Conservation (phyloP, 192 early-diverging fungal species). For the Allomyces arbusculus region DNA sequence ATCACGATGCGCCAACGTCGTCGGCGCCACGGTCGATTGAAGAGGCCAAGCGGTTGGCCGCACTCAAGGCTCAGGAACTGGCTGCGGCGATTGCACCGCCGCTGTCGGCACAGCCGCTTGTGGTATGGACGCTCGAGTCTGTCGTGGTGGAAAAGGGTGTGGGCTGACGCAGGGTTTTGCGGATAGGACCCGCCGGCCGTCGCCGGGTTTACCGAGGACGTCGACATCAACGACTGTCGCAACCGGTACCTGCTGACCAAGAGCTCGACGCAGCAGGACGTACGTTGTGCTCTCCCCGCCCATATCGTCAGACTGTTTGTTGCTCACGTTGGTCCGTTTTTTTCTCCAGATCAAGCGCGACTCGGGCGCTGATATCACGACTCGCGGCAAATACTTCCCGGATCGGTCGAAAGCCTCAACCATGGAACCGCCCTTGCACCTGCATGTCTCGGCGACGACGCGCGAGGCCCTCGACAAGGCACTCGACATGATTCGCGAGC, state of each 20-base stretch:
- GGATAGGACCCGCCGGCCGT: no score
- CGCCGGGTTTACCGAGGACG: conserved; percentile 26
- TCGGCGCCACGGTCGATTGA: no score
- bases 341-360: background rate
- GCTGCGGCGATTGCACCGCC: no score
- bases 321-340: background rate
- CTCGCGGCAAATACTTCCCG: conserved; percentile 64
- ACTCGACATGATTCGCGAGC: conserved; percentile 44
- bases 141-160: no score
- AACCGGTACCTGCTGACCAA: conserved; percentile 67
- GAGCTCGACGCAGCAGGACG: conserved; percentile 42
- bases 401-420: conserved; percentile 49
- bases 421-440: conserved; percentile 54
- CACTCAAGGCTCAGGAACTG: no score
- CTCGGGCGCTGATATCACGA: conserved; percentile 35
- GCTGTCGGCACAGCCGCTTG: no score
- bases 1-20: no score
- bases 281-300: conserved; percentile 4
- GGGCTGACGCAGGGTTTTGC: no score
- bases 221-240: conserved; percentile 62
- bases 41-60: no score
- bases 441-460: conserved; percentile 48
- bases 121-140: no score
- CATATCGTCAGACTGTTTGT: no score
- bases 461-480: conserved; percentile 52